Conservation (phyloP, 73 alveolate species). For the Diophrys appendiculata region DNA sequence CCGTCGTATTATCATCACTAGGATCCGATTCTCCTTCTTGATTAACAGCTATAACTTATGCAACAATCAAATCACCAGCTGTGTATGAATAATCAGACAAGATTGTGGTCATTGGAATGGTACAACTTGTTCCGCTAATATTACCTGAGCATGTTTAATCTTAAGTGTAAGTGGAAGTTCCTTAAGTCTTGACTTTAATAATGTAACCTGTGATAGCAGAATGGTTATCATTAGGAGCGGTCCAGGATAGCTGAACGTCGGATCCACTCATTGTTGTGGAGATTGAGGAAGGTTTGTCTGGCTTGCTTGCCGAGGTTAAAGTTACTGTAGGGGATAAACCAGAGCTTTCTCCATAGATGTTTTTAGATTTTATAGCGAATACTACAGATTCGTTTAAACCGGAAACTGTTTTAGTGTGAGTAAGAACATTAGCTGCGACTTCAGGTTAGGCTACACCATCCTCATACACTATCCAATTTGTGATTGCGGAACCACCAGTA, state of each 20-base stretch:
- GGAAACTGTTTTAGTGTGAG: neutral
- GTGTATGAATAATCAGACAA: neutral
- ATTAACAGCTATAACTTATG: constrained; percentile 15
- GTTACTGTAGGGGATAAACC: neutral
- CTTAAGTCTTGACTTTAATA: neutral
- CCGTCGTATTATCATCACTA: constrained; percentile 5
- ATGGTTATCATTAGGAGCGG: neutral
- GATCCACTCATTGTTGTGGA: constrained; percentile 8
- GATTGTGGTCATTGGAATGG: neutral
- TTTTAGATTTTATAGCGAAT: constrained; percentile 10
- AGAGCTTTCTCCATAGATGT: constrained; percentile 26
- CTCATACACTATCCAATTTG: constrained; percentile 35
- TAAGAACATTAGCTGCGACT: neutral
- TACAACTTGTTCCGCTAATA: neutral
- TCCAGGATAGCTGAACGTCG: neutral
- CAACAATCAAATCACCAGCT: neutral
- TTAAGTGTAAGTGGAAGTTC: neutral
- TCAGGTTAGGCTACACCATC: constrained; percentile 9
- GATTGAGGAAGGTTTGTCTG: constrained; percentile 18
- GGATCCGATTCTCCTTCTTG: constrained; percentile 1
- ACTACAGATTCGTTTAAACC: constrained; percentile 8
- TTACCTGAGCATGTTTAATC: neutral
- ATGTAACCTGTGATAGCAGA: constrained; percentile 1
- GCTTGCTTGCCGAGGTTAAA: constrained; percentile 34
- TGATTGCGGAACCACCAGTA: constrained; percentile 47